Evolutionary conservation across 306 rosid species (phyloP).

Genomic region (Pueraria montana): DNA sequence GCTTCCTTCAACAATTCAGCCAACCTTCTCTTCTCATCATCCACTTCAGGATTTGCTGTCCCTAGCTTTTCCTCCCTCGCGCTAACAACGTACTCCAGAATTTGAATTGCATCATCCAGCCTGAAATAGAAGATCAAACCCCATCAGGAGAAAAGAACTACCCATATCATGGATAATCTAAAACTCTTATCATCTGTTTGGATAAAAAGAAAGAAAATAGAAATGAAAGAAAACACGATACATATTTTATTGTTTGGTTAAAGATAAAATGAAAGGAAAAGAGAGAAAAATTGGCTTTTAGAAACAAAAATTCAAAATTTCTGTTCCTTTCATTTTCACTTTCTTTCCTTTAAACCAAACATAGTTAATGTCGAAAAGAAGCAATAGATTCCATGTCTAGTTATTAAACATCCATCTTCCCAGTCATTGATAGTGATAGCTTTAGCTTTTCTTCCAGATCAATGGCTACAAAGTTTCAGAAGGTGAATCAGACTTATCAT

Average conservation of each 20-base stretch:
- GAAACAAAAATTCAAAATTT: background rate
- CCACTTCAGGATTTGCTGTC: constrained; percentile 95
- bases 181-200: background rate
- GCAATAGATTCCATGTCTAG: background rate
- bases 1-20: constrained; percentile 91
- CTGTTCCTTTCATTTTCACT: background rate
- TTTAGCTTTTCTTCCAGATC: background rate
- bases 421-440: background rate
- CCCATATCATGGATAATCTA: constrained; percentile 9
- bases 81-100: constrained; percentile 85
- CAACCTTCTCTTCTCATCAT: constrained; percentile 91
- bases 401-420: background rate
- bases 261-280: background rate
- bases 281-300: background rate
- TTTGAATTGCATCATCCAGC: constrained; percentile 91
- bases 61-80: constrained; percentile 96
- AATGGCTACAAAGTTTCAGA: constrained; percentile 20
- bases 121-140: constrained; percentile 55
- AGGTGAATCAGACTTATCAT: constrained; percentile 34
- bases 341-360: background rate
- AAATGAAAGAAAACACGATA: background rate
- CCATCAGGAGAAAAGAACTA: constrained; percentile 9
- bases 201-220: background rate
- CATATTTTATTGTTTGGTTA: background rate
- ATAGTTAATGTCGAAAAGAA: background rate